Evolutionary conservation across 257 asterid genomes (phyloP).

Genomic region (Striga asiatica): DNA sequence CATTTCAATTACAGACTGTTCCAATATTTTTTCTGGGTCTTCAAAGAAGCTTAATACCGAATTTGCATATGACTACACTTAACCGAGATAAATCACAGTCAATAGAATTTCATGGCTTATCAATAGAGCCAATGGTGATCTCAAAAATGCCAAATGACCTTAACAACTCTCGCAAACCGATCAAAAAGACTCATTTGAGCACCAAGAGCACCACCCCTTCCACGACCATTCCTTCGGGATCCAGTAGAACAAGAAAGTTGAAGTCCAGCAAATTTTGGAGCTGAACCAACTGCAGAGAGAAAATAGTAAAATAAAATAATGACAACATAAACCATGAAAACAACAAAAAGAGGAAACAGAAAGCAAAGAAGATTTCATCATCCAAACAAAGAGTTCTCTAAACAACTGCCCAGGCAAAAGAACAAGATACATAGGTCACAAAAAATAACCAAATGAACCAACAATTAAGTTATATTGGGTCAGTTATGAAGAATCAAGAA

Average conservation of each 20-base stretch:
- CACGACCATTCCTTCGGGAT: slow-evolving; percentile 35
- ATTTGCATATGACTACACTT: slow-evolving; percentile 76
- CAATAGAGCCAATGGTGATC: slow-evolving; percentile 9
- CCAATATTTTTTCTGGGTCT: slow-evolving; percentile 96
- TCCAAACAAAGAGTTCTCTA: slow-evolving; percentile 7
- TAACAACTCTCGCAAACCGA: slow-evolving; percentile 89
- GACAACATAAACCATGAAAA: background rate
- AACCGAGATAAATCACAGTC: slow-evolving; percentile 2
- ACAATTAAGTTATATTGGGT: background rate
- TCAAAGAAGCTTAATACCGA: slow-evolving; percentile 77
- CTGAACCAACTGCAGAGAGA: slow-evolving; percentile 42
- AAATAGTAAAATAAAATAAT: background rate
- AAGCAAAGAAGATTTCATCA: background rate
- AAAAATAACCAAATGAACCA: background rate
- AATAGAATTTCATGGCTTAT: slow-evolving; percentile 5
- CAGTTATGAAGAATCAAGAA: background rate
- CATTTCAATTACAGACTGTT: slow-evolving; percentile 90
- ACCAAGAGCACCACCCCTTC: slow-evolving; percentile 76
- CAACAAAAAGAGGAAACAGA: slow-evolving; percentile 1
- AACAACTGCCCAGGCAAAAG: background rate
- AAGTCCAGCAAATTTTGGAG: slow-evolving; percentile 35
- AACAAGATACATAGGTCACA: background rate
- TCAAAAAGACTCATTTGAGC: slow-evolving; percentile 82
- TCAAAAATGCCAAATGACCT: slow-evolving; percentile 38
- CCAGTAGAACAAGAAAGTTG: slow-evolving; percentile 36